Evolutionary conservation across 345 rosid species (phyloP).

Genomic region (Euphorbia peplus): DNA sequence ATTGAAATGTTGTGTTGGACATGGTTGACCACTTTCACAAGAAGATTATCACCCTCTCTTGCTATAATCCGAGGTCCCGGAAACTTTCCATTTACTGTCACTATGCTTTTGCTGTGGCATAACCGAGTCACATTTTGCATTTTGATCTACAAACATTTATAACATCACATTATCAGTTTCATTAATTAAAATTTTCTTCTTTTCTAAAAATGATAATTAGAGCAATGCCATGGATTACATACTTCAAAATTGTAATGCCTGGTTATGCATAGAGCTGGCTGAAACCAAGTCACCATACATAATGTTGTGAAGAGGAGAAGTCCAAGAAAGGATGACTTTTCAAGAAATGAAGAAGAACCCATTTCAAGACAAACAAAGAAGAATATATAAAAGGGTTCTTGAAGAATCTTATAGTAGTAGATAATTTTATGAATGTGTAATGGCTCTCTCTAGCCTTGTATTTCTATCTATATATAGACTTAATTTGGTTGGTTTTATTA

Average conservation of each 20-base stretch:
- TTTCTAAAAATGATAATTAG: too few species aligned
- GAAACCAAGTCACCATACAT: neutral
- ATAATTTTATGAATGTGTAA: neutral
- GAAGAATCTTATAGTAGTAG: neutral
- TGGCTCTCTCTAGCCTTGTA: slow-evolving; percentile 19
- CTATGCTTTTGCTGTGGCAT: slow-evolving; percentile 29
- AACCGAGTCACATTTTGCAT: slow-evolving; percentile 28
- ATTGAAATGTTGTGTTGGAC: slow-evolving; percentile 25
- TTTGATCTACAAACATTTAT: slow-evolving; percentile 12
- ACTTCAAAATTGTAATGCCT: slow-evolving; percentile 30
- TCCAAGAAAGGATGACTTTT: slow-evolving; percentile 21
- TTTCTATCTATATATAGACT: slow-evolving; percentile 33
- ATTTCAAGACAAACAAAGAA: too few species aligned
- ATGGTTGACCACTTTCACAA: slow-evolving; percentile 24
- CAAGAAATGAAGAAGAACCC: slow-evolving; percentile 34
- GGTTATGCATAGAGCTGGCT: slow-evolving; percentile 14
- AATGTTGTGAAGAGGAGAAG: slow-evolving; percentile 7
- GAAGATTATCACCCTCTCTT: slow-evolving; percentile 28
- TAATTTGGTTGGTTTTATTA: slow-evolving; percentile 15
- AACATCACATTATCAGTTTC: too few species aligned
- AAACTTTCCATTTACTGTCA: slow-evolving; percentile 28
- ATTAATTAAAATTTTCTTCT: too few species aligned
- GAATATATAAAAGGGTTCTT: neutral
- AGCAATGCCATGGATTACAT: neutral
- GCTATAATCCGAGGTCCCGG: slow-evolving; percentile 29